phyloP scores from a whole-genome alignment of 371 early-diverging fungal genomes.

The Syncephalastrum racemosum region DNA sequence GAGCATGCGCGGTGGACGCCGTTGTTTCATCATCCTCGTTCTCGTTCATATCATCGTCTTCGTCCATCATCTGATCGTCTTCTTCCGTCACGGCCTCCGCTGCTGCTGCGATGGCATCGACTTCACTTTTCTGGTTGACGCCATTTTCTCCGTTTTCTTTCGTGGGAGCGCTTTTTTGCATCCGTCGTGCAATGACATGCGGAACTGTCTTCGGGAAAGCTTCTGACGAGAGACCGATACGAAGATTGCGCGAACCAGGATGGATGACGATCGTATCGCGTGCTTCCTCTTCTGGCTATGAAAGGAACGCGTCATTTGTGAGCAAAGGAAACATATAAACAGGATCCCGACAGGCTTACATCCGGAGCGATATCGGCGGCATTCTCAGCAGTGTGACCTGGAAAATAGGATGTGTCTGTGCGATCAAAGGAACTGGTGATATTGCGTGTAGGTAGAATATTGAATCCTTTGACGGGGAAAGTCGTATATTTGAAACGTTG shows the following conservation, averaged over 20 bases:
- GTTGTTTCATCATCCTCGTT: constrained; percentile 6
- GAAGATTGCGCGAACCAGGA: constrained; percentile 80
- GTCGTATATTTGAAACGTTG: constrained; percentile 49
- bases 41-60: constrained; percentile 17
- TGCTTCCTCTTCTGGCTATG: constrained; percentile 48
- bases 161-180: constrained; percentile 9
- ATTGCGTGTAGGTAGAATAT: constrained; percentile 50
- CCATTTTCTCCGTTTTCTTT: not conserved
- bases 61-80: constrained; percentile 8
- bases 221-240: constrained; percentile 81
- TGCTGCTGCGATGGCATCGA: constrained; percentile 14
- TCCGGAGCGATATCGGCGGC: constrained; percentile 31
- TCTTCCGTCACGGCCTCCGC: constrained; percentile 6
- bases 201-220: constrained; percentile 78
- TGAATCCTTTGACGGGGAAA: constrained; percentile 49
- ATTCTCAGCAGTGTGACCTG: constrained; percentile 39
- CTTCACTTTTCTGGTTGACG: constrained; percentile 24
- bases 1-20: constrained; percentile 7
- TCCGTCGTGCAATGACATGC: constrained; percentile 76
- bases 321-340: not conserved
- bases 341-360: constrained; percentile 21
- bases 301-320: not conserved
- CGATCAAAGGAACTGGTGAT: constrained; percentile 43
- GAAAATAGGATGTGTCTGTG: constrained; percentile 37
- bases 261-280: constrained; percentile 79